Base-by-base conservation (phyloP, 1,139 yeast species). In the Yamadazyma buinensis region DNA sequence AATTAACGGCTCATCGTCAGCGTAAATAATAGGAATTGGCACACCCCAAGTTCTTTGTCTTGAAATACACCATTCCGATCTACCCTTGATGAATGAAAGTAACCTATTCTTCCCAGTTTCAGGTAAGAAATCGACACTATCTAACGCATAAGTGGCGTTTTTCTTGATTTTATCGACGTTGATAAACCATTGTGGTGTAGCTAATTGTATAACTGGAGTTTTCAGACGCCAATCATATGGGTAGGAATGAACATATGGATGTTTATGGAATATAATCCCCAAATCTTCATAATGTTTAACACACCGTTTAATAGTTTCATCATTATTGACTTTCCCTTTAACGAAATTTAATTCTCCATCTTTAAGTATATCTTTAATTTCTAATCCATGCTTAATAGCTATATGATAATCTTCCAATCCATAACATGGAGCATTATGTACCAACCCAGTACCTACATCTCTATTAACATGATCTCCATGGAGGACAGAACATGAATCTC, bases 41-140 rank as follows among this genome's bases (percentile, higher is more conserved):
- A 92, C 97, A 31, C 99, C 99, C 99, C 99, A 92, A n/a, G 78
- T 73, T 46, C 99, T 75, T 57, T 92, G 99, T 48, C 99, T 73
- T 1, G 97, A 90, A 32, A 92, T 88, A 59, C 99, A 92, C 99
- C 99, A 92, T 54, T 92, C 98, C 41, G 80, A 78, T 58, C 99
- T 76, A 36, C 82, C 80, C 14, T 66, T 67, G 21, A 90, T 75
- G 52, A 90, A 92, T 23, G 95, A 77, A 2, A 70, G 53, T 26
- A 92, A 69, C 43, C 98, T 67, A 36, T 75, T 81, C 28, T 64
- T 62, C 1, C 97, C 97, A 5, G 75, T 60, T 30, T 72, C 75
- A 0, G 98, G 98, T 35, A 70, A 62, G 49, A 92, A 92, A 8
- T 69, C 55, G 4, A 88, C 96, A 1, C 65, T 50, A 1, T 72